Evolutionary conservation across 129 eudicot genomes (phyloP).

Genomic region (Erigeron canadensis): DNA sequence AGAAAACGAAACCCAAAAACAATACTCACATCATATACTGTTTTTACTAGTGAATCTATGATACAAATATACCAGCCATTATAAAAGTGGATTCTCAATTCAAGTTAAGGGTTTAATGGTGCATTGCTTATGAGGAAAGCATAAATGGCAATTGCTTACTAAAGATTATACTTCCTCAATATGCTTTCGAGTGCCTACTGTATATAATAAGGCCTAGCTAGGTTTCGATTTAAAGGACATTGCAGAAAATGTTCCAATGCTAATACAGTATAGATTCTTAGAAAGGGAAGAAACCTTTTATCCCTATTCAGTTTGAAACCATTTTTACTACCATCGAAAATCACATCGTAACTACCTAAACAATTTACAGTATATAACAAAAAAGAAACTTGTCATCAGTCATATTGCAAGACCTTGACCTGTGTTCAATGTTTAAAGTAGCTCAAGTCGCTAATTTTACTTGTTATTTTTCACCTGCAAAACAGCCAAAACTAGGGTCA

Average conservation of each 20-base stretch:
- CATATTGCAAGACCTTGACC: constrained; percentile 24
- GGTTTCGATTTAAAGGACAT: constrained; percentile 1
- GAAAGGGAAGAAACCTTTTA: too few relatives aligned
- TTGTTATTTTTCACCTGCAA: constrained; percentile 33
- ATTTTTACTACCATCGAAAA: too few relatives aligned
- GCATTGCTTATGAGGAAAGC: constrained; percentile 59
- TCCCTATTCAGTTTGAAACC: too few relatives aligned
- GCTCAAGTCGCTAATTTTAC: background rate
- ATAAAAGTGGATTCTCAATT: constrained; percentile 32
- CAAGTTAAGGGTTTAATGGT: constrained; percentile 31
- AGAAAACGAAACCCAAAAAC: background rate
- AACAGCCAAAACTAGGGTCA: constrained; percentile 34
- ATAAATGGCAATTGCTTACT: constrained; percentile 28
- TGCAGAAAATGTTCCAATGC: too few relatives aligned
- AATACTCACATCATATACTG: constrained; percentile 6
- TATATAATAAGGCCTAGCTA: constrained; percentile 15
- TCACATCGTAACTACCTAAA: constrained; percentile 10
- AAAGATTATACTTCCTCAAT: constrained; percentile 5
- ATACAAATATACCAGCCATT: constrained; percentile 29
- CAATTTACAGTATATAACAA: constrained; percentile 24
- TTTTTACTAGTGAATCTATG: constrained; percentile 22
- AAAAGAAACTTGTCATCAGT: constrained; percentile 36
- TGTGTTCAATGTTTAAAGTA: background rate
- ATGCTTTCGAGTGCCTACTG: constrained; percentile 34
- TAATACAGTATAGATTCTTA: too few relatives aligned